Percentiles rank a stretch among this genome's conserved stretches.
Evolutionary conservation across 2,329 filamentous ascomycete genomes (phyloP).

Genomic region (Cladosporium sp.): DNA sequence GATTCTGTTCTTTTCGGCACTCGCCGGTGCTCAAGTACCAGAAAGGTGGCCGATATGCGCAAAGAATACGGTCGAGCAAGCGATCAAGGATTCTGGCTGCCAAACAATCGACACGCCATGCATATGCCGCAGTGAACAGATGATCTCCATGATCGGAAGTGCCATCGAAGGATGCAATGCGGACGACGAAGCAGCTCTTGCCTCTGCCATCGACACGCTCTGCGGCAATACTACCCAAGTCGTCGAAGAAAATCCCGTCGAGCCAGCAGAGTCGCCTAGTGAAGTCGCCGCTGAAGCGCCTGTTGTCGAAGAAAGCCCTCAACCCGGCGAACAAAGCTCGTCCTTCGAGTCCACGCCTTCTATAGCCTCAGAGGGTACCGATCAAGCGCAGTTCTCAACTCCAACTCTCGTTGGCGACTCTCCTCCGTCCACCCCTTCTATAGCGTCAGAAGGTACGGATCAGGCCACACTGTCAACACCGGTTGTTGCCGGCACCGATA

Average conservation of each 20-base stretch:
- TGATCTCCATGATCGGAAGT: constrained; percentile 12
- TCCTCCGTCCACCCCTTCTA: too few species aligned
- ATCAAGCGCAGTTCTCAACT: too few species aligned
- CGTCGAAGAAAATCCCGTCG: not conserved
- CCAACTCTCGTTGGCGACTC: too few species aligned
- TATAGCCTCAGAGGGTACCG: too few species aligned
- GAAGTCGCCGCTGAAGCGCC: not conserved
- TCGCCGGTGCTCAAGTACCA: not conserved
- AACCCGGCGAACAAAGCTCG: not conserved
- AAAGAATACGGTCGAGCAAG: constrained; percentile 13
- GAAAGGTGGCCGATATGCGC: constrained; percentile 16
- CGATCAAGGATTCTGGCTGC: constrained; percentile 18
- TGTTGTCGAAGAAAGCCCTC: not conserved
- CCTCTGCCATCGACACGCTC: not conserved
- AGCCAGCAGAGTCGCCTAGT: not conserved
- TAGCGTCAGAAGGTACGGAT: too few species aligned
- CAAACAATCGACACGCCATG: constrained; percentile 14
- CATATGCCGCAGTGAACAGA: constrained; percentile 17
- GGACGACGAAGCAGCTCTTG: constrained; percentile 10
- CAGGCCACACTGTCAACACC: too few species aligned
- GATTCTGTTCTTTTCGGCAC: not conserved
- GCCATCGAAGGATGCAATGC: constrained; percentile 15
- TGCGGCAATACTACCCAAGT: not conserved
- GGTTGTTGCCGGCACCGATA: too few species aligned
- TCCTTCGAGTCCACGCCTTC: not conserved